Percentiles rank a stretch among this genome's conserved stretches.
Evolutionary conservation across 371 early-diverging fungal species (phyloP).

Genomic region (Apophysomyces elegans): DNA sequence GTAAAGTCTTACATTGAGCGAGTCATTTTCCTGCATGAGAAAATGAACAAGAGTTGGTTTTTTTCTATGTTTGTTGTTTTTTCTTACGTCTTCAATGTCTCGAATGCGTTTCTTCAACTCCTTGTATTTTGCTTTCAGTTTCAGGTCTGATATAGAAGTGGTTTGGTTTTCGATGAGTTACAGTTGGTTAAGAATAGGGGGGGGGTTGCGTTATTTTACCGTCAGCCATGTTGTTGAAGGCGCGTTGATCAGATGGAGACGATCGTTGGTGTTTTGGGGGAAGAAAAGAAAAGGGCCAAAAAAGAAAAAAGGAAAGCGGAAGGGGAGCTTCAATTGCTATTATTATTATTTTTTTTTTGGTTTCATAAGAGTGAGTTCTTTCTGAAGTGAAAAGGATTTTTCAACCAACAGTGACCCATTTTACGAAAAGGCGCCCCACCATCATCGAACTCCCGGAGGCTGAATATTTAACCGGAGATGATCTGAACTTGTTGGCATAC

Average conservation of each 20-base stretch:
- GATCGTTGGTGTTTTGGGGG: neutral
- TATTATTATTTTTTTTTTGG: constrained; percentile 1
- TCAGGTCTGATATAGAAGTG: constrained; percentile 6
- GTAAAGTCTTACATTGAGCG: constrained; percentile 42
- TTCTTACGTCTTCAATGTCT: constrained; percentile 62
- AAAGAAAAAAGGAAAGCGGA: constrained; percentile 10
- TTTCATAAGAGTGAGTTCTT: neutral
- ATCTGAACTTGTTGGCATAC: too few relatives aligned
- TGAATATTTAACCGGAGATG: constrained; percentile 5
- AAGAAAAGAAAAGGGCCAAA: neutral
- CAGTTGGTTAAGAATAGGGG: neutral
- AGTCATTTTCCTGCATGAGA: constrained; percentile 45
- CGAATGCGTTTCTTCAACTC: constrained; percentile 64
- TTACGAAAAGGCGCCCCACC: neutral
- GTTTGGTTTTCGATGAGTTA: neutral
- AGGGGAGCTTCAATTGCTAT: constrained; percentile 3
- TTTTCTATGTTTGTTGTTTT: neutral
- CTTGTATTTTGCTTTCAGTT: constrained; percentile 56
- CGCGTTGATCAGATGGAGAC: constrained; percentile 9
- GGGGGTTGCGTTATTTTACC: neutral
- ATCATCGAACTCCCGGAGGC: neutral
- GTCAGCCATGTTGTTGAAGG: neutral
- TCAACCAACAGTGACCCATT: too few relatives aligned
- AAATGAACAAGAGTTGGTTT: neutral
- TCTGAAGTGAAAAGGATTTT: too few relatives aligned